Base-by-base conservation (phyloP, 1,284 basidiomycete genomes). In the Malassezia vespertilionis region DNA sequence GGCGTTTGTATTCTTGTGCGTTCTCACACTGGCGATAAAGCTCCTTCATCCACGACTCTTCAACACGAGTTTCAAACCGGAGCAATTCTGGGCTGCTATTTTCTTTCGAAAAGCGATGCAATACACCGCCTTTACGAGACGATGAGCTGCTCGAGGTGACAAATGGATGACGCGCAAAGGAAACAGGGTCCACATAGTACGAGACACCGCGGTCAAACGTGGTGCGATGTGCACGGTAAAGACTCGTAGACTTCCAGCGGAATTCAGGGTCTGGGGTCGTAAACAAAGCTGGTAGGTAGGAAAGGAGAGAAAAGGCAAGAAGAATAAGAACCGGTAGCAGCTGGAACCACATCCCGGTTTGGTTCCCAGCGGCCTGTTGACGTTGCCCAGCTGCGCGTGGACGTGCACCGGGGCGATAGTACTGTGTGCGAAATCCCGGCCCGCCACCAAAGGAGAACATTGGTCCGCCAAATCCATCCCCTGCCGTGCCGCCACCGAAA, bases 121-220 rank as follows among this genome's bases (percentile, higher is more conserved):
- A 22, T 7, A 26, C 39, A 9, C 46, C 35, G 9, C 46, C 46
- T 9, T 43, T 21, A 4, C 40, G 35, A 28, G 35, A 58, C 50
- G 45, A 59, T 54, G 54, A 56, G 57, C 17, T 45, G 41, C 33
- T 60, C 30, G 38, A 21, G 10, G 56, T 56, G 4, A 68, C 60
- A 21, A 78, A 72, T 1, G 85, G 82, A 70, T 91, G 87, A 10
- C 75, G 75, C 39, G 80, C 73, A 72, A 89, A 89, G 65, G 91
- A 83, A 8, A 74, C 73, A 5, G 77, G 75, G 69, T 91, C 85
- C 63, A 97, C 87, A 61, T 81, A 88, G 74, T 97, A 96, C 17
- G 78, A 78, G 35, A 95, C 75, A 33, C 80, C 79, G 50, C 85
- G 73, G 17, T 77, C 76, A 31, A 74, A 73, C 20, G 88, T 91